Evolutionary conservation across 2,329 filamentous ascomycete species (phyloP), one percentile per base, ranked within the genome.

Genomic region (Aschersonia sp.): DNA sequence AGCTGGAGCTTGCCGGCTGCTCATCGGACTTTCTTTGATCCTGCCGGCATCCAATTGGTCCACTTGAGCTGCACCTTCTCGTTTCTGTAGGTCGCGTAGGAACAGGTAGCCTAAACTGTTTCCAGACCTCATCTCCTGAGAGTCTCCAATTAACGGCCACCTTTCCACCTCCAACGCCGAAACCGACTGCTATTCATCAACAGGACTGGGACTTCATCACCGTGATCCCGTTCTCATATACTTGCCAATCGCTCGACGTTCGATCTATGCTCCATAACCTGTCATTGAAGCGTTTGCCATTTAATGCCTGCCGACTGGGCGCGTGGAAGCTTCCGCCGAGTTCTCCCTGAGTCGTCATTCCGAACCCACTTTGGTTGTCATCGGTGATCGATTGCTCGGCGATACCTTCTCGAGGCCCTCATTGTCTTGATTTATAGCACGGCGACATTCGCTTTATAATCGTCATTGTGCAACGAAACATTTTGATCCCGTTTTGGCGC

Each of bases 311-410:
- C 57, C 59, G 54, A 58, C 56, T 52, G 54, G 58, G 63, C 62
- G 62, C 62, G 64, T 65, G 61, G 62, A 62, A 66, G 61, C 63
- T 63, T 58, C 56, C 52, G 54, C 53, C 55, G 47, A 48, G 30
- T 55, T 56, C 53, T 51, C 46, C 53, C 52, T 47, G 51, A 50
- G 48, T 50, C 53, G 55, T 55, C 52, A 50, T 49, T 48, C 49
- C 49, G 55, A 50, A 50, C 52, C 48, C 49, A 45, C 51, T 49
- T 35, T 37, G 41, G 42, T 29, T 48, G 32, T 39, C 48, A 49
- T 49, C 48, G 41, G 45, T 45, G 32, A 45, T 52, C 50, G 41
- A 48, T 48, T 37, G 35, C 35, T 12, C 12, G 35, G 8, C 35
- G 8, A 12, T 5, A 12, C 12, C 35, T 37, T 8, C 35, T 8